Conservation (phyloP, 148 eudicot species). For the Beta vulgaris region DNA sequence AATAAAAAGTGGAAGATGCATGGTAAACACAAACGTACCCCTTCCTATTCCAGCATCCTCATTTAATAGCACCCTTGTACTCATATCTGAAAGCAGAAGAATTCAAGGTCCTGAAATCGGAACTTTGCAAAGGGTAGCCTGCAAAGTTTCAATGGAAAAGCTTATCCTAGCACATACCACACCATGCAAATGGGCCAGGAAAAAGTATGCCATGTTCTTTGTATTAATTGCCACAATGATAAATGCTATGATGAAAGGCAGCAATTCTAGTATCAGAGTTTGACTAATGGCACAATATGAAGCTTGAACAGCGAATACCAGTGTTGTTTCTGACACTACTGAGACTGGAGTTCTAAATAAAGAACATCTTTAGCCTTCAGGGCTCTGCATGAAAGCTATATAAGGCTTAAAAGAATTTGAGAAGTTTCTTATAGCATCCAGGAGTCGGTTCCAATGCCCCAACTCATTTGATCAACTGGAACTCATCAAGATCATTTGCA, state of each 20-base stretch:
- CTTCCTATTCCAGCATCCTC: neutral
- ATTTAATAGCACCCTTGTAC: conserved; percentile 12
- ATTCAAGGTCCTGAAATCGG: neutral
- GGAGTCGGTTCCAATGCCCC: neutral
- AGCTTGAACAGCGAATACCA: neutral
- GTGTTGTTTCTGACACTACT: neutral
- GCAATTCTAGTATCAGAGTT: neutral
- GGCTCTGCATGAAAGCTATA: neutral
- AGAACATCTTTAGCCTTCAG: neutral
- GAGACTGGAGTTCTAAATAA: neutral
- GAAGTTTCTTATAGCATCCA: neutral
- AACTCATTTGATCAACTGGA: neutral
- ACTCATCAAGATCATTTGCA: neutral
- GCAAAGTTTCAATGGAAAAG: neutral
- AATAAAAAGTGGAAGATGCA: neutral
- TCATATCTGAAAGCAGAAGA: neutral
- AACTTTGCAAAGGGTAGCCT: conserved; percentile 1
- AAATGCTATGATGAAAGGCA: neutral
- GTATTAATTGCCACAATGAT: neutral
- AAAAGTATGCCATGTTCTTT: neutral
- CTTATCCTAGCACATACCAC: neutral
- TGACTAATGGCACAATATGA: neutral
- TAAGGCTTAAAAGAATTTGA: neutral
- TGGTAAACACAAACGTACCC: neutral
- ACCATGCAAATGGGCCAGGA: neutral